Base-by-base conservation (phyloP, 345 rosid species). In the Laguncularia racemosa region DNA sequence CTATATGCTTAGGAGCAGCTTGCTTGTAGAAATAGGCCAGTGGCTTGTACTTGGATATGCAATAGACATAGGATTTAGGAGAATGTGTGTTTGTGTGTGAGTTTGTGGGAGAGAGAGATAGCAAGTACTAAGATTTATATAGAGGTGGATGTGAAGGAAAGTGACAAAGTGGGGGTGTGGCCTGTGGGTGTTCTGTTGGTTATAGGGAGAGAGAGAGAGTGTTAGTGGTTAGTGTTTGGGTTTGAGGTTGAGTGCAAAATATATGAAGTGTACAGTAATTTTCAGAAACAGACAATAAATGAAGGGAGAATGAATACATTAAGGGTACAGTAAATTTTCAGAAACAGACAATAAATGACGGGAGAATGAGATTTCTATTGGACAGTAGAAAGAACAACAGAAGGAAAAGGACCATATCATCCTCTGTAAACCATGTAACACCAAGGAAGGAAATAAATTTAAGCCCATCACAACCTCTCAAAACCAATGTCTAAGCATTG, bases 401-500 rank as follows among this genome's bases (percentile, higher is more conserved):
- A 50, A 12, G 15, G 62, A 65, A 20, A 75, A 75, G 78, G 78
- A 74, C 84, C 83, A 71, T 73, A 67, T 73, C 73, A 81, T 78
- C 83, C 78, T 71, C 68, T 61, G 23, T 66, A 73, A 71, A 66
- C 65, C 55, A 21, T 38, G 43, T 71, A 53, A 44, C n/a, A 57
- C 64, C 18, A 20, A 18, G 48, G 51, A 60, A 53, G 57, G 13
- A 21, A 66, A 57, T 59, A 45, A 64, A 59, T 23, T 6, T 16
- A 48, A 56, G 8, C 20, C 54, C 17, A 13, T 9, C 15, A 2
- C 9, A 33, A 33, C 40, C 40, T 6, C 40, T 33, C 16, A 44
- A 19, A 57, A 19, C 38, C 14, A 56, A 50, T 17, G 26, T 46
- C 40, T 33, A 33, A 33, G 10, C 40, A 33, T 33, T 9, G 7